A percentile compares a stretch with the other conserved stretches of the same genome.
These are phyloP conservation scores for Malus sieversii DNA, from an alignment of 306 rosid species.

Conservation along the genomic window DNA sequence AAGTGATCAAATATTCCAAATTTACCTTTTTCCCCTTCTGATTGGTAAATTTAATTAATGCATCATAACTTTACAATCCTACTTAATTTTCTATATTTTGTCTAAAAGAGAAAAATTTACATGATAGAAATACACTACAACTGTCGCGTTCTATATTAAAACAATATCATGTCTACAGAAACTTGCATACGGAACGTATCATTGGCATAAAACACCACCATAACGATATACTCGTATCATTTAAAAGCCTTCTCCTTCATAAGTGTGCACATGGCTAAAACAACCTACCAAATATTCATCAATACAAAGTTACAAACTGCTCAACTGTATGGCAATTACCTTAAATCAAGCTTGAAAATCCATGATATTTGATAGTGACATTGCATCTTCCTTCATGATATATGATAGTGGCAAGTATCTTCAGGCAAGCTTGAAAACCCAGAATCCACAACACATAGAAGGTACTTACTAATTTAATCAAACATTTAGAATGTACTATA, in stretches of 20 bases:
- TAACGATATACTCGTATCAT: accelerated
- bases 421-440: not conserved
- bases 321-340: not conserved
- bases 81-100: not conserved
- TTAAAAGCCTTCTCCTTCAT: not conserved
- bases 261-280: not conserved
- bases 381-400: too few species aligned
- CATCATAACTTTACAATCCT: not conserved
- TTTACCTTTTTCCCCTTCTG: not conserved
- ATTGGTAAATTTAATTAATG: not conserved
- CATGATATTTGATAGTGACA: too few species aligned
- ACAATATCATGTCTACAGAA: too few species aligned
- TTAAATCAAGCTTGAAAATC: not conserved
- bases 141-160: too few species aligned
- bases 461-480: too few species aligned
- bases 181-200: not conserved
- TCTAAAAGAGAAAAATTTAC: too few species aligned
- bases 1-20: not conserved
- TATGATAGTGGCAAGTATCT: too few species aligned
- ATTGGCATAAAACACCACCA: accelerated
- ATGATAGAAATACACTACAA: too few species aligned
- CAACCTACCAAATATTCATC: not conserved
- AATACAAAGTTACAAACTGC: not conserved
- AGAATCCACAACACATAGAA: not conserved
- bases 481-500: too few species aligned